Evolutionary conservation across 2,329 filamentous ascomycete species (phyloP).

Genomic region (Zasmidium angulare): DNA sequence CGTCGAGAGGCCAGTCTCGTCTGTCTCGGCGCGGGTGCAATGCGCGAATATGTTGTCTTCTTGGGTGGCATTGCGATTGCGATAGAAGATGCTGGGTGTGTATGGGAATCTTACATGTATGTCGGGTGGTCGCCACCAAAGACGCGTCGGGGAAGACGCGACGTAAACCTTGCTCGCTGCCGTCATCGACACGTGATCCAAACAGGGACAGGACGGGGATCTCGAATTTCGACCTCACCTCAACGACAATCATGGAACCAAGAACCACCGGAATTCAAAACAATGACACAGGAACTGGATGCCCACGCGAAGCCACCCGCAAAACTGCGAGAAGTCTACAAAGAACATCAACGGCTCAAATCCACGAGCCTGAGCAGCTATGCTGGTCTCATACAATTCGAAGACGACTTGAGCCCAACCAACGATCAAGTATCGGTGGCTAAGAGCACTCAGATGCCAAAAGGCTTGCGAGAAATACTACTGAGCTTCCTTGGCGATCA

Average conservation of each 20-base stretch:
- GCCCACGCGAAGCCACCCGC: slow-evolving; percentile 77
- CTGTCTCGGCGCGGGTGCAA: slow-evolving; percentile 16
- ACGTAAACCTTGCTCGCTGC: background rate
- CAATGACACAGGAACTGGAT: slow-evolving; percentile 53
- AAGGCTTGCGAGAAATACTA: slow-evolving; percentile 17
- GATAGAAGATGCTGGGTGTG: background rate
- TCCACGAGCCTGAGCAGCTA: slow-evolving; percentile 46
- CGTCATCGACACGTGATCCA: background rate
- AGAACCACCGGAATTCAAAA: background rate
- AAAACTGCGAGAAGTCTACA: slow-evolving; percentile 69
- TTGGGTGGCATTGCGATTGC: slow-evolving; percentile 13
- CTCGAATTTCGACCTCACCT: background rate
- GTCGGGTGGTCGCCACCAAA: background rate
- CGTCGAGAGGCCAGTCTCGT: slow-evolving; percentile 9
- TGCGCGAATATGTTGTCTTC: slow-evolving; percentile 7
- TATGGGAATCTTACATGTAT: too few species aligned
- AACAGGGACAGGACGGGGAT: background rate
- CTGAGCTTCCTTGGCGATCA: slow-evolving; percentile 16
- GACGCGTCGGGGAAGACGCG: slow-evolving; percentile 6
- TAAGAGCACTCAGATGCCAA: slow-evolving; percentile 8
- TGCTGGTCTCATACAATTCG: slow-evolving; percentile 16
- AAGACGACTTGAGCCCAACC: background rate
- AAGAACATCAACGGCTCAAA: slow-evolving; percentile 66
- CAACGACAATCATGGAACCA: background rate
- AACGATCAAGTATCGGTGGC: background rate